These are phyloP conservation scores for Prunus davidiana DNA, from an alignment of 306 rosid species.

Conservation along the genomic window DNA sequence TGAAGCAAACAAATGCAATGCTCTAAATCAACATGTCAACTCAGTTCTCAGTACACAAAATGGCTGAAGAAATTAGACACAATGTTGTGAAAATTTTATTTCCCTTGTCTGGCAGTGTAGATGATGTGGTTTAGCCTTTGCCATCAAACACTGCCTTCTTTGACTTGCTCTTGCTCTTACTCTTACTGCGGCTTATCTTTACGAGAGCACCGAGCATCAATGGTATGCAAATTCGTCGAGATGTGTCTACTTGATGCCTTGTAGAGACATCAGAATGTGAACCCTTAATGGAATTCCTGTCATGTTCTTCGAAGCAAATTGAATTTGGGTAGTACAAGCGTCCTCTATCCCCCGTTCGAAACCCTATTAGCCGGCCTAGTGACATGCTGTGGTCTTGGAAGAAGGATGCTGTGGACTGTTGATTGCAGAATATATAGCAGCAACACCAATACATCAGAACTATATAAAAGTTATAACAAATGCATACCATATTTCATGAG, in stretches of 20 bases:
- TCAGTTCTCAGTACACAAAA: conserved; percentile 10
- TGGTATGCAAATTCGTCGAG: conserved; percentile 50
- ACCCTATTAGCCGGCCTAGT: conserved; percentile 69
- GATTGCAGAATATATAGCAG: neutral
- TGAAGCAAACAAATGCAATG: neutral
- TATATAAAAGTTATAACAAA: neutral
- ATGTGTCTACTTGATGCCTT: conserved; percentile 30
- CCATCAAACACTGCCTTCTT: conserved; percentile 27
- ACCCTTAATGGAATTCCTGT: conserved; percentile 6
- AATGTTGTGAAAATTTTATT: neutral
- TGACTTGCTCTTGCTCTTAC: conserved; percentile 47
- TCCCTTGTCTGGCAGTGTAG: neutral
- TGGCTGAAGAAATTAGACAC: neutral
- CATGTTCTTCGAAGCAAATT: conserved; percentile 33
- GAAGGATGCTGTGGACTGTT: conserved; percentile 76
- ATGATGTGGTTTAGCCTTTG: neutral
- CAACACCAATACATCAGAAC: neutral
- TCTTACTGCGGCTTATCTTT: conserved; percentile 39
- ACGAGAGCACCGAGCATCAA: conserved; percentile 38
- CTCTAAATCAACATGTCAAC: neutral
- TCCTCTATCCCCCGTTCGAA: conserved; percentile 44
- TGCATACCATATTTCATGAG: neutral
- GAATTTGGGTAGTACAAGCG: conserved; percentile 41
- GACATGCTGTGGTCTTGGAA: conserved; percentile 73
- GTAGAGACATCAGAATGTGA: conserved; percentile 29